These are phyloP conservation scores for Aeminium ludgeri DNA, from an alignment of 495 filamentous ascomycete species.

Conservation along the genomic window DNA sequence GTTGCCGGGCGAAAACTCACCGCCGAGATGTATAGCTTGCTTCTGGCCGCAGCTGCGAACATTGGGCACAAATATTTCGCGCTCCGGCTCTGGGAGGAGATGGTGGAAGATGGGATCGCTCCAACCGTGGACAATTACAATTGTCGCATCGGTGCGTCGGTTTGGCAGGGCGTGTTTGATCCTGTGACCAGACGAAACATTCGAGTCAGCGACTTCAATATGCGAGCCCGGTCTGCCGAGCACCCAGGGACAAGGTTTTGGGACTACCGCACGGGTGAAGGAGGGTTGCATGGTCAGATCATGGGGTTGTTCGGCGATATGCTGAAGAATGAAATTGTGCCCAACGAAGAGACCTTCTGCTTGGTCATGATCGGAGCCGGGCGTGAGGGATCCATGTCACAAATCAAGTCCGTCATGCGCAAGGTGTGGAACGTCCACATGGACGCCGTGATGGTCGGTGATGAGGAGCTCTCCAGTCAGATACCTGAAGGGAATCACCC, in stretches of 20 bases:
- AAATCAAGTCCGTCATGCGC: slow-evolving; percentile 33
- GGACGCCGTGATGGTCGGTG: slow-evolving; percentile 22
- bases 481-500: slow-evolving; percentile 22
- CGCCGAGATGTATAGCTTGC: slow-evolving; percentile 36
- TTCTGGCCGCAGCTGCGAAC: slow-evolving; percentile 37
- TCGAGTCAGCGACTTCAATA: slow-evolving; percentile 26
- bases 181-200: slow-evolving; percentile 26
- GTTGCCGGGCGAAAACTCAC: slow-evolving; percentile 19
- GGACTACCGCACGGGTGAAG: slow-evolving; percentile 10
- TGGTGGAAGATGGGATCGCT: slow-evolving; percentile 25
- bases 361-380: slow-evolving; percentile 38
- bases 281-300: slow-evolving; percentile 21
- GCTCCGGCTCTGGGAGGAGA: slow-evolving; percentile 35
- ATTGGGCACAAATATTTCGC: slow-evolving; percentile 32
- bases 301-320: slow-evolving; percentile 34
- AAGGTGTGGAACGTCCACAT: slow-evolving; percentile 45
- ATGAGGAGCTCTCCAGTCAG: slow-evolving; percentile 11
- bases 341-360: slow-evolving; percentile 40
- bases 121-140: slow-evolving; percentile 43
- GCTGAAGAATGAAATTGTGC: slow-evolving; percentile 28
- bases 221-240: slow-evolving; percentile 1
- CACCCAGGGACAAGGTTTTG: neutral
- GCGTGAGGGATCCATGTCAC: slow-evolving; percentile 35
- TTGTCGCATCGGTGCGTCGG: slow-evolving; percentile 32
- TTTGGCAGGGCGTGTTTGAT: slow-evolving; percentile 14